These are phyloP conservation scores for Isoetes taiwanensis DNA, from an alignment of 75 land plant species.

Conservation along the genomic window DNA sequence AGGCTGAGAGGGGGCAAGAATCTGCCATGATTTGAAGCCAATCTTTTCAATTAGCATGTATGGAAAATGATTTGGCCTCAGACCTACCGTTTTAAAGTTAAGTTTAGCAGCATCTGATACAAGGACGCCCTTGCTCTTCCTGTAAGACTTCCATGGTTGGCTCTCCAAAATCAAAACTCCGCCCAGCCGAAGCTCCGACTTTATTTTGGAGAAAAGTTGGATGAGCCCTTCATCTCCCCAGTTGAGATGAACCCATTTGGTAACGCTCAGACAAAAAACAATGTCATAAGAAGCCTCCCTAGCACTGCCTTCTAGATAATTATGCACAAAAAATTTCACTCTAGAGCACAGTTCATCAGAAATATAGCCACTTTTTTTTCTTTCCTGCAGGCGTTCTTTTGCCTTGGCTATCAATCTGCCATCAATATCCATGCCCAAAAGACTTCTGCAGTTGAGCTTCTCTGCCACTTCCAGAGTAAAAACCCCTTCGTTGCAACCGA, in stretches of 20 bases:
- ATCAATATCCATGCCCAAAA: slow-evolving; percentile 85
- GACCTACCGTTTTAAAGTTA: no score
- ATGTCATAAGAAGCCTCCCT: slow-evolving; percentile 32
- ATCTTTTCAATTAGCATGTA: no score
- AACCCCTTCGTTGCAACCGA: slow-evolving; percentile 87
- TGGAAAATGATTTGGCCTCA: no score
- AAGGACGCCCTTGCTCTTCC: no score
- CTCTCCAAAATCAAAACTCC: slow-evolving; percentile 78
- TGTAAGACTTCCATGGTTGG: slow-evolving; percentile 84
- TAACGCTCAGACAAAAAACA: slow-evolving; percentile 75
- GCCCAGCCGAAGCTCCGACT: slow-evolving; percentile 69
- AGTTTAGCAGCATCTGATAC: no score
- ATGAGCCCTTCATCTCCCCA: slow-evolving; percentile 94
- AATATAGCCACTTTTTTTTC: slow-evolving; percentile 3
- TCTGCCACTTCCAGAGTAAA: slow-evolving; percentile 52
- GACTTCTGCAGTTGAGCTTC: slow-evolving; percentile 50
- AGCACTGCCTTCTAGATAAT: slow-evolving; percentile 10
- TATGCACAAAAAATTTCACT: slow-evolving; percentile 36
- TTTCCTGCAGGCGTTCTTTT: slow-evolving; percentile 4
- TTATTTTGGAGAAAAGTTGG: slow-evolving; percentile 54
- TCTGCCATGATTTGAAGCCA: no score
- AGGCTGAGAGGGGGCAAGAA: no score
- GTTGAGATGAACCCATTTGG: slow-evolving; percentile 92
- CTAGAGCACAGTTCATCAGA: background rate
- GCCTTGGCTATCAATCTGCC: slow-evolving; percentile 23